phyloP scores from a whole-genome alignment of 371 early-diverging fungal species.

The Apophysomyces ossiformis region DNA sequence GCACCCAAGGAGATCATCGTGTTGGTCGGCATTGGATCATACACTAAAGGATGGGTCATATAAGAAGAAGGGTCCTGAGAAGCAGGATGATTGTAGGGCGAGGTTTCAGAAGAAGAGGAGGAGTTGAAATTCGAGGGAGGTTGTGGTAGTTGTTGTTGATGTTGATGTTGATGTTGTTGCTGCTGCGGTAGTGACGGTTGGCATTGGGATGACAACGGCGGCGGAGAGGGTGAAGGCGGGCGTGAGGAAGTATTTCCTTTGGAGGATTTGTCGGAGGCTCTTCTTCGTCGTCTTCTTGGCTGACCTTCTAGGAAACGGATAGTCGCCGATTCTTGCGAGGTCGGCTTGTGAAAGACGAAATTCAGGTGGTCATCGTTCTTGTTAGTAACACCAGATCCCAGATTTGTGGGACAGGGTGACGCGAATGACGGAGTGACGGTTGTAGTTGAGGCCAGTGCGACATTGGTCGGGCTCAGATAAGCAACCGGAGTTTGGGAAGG shows the following conservation, averaged over 20 bases:
- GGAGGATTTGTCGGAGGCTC: not conserved
- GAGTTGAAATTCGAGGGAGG: not conserved
- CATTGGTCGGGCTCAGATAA: constrained; percentile 11
- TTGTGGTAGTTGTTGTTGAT: not conserved
- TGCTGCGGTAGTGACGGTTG: too few relatives aligned
- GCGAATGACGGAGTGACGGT: constrained; percentile 15
- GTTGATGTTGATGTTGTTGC: too few relatives aligned
- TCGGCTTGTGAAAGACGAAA: constrained; percentile 26
- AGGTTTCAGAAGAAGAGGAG: constrained; percentile 8
- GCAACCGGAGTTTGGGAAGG: not conserved
- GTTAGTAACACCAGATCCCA: not conserved
- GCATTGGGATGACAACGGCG: too few relatives aligned
- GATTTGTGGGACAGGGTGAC: constrained; percentile 32
- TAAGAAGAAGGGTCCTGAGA: not conserved
- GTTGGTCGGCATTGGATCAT: not conserved
- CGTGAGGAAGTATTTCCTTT: constrained; percentile 1
- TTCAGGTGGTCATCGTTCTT: constrained; percentile 16
- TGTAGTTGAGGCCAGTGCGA: constrained; percentile 16
- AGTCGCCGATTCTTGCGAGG: not conserved
- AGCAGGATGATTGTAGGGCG: not conserved
- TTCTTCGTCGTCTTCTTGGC: constrained; percentile 13
- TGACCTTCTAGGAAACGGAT: constrained; percentile 16
- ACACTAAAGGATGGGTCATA: not conserved
- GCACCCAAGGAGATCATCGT: constrained; percentile 17
- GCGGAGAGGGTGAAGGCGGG: not conserved